phyloP scores from a whole-genome alignment of 2,329 filamentous ascomycete genomes.

The Microdochium bolleyi region DNA sequence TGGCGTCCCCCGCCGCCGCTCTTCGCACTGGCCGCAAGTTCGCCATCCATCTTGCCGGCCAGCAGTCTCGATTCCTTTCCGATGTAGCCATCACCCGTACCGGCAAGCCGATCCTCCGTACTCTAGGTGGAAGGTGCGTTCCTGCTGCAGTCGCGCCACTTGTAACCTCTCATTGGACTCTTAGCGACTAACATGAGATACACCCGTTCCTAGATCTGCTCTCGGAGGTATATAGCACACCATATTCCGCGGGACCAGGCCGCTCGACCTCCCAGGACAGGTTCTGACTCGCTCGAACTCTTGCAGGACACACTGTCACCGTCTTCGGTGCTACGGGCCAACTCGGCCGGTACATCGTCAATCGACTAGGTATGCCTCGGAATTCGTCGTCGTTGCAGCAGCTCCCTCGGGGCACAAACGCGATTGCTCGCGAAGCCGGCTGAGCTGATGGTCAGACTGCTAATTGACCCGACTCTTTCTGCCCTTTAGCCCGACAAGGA shows the following conservation, averaged over 20 bases:
- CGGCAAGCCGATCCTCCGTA: conserved; percentile 87
- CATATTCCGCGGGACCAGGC: background rate
- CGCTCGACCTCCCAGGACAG: background rate
- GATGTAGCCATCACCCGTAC: conserved; percentile 93
- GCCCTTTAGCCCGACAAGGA: conserved; percentile 71
- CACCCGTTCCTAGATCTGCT: conserved; percentile 55
- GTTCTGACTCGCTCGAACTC: conserved; percentile 8
- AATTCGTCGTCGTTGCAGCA: no score
- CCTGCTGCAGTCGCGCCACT: conserved; percentile 8
- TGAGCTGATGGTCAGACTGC: conserved; percentile 12
- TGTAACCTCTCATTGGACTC: background rate
- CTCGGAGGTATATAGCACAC: conserved; percentile 61
- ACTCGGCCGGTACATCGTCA: conserved; percentile 94
- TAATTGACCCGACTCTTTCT: conserved; percentile 11
- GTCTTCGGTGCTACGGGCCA: conserved; percentile 97
- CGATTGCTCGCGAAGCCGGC: conserved; percentile 3
- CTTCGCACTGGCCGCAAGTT: background rate
- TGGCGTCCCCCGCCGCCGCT: conserved; percentile 32
- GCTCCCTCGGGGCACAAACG: no score
- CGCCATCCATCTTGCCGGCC: conserved; percentile 37
- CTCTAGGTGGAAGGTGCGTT: conserved; percentile 79
- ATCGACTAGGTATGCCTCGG: conserved; percentile 61
- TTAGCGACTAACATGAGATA: conserved; percentile 9
- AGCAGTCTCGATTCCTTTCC: conserved; percentile 51
- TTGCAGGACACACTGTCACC: conserved; percentile 81